phyloP scores from a whole-genome alignment of 495 filamentous ascomycete genomes.

The Massariosphaeria phaeospora region DNA sequence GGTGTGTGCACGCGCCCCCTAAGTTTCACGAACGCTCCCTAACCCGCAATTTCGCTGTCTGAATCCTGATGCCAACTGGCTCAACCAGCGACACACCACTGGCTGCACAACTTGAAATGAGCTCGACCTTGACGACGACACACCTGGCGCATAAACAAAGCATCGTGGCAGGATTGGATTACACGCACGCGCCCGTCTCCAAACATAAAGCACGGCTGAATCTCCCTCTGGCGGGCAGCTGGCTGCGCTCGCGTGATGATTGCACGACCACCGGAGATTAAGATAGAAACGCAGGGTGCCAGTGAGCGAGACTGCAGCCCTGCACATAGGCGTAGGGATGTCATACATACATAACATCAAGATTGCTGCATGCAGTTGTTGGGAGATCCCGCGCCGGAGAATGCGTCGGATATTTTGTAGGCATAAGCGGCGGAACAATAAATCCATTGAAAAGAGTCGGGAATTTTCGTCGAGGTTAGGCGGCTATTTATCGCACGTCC shows the following conservation, averaged over 20 bases:
- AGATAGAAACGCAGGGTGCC: slow-evolving; percentile 13
- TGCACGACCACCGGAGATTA: slow-evolving; percentile 20
- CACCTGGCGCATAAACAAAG: slow-evolving; percentile 28
- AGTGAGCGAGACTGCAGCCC: slow-evolving; percentile 15
- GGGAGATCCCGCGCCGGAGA: slow-evolving; percentile 3
- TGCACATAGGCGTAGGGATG: too few relatives aligned
- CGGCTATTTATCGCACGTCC: too few relatives aligned
- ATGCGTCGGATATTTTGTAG: slow-evolving; percentile 14
- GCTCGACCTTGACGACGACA: not conserved
- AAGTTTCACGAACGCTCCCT: slow-evolving; percentile 19
- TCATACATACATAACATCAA: too few relatives aligned
- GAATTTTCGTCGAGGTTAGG: not conserved
- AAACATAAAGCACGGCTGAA: too few relatives aligned
- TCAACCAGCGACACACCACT: slow-evolving; percentile 11
- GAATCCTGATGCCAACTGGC: slow-evolving; percentile 8
- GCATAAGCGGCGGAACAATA: too few relatives aligned
- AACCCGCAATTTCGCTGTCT: slow-evolving; percentile 31
- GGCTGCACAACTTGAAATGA: slow-evolving; percentile 18
- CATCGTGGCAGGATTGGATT: too few relatives aligned
- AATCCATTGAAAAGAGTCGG: not conserved
- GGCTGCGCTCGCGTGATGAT: too few relatives aligned
- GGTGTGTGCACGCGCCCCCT: slow-evolving; percentile 20
- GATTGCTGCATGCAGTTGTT: slow-evolving; percentile 8
- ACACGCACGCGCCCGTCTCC: too few relatives aligned
- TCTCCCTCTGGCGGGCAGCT: too few relatives aligned